These are phyloP conservation scores for Leccinum olivaceopallidum DNA, from an alignment of 768 basidiomycete genomes.

Conservation along the genomic window DNA sequence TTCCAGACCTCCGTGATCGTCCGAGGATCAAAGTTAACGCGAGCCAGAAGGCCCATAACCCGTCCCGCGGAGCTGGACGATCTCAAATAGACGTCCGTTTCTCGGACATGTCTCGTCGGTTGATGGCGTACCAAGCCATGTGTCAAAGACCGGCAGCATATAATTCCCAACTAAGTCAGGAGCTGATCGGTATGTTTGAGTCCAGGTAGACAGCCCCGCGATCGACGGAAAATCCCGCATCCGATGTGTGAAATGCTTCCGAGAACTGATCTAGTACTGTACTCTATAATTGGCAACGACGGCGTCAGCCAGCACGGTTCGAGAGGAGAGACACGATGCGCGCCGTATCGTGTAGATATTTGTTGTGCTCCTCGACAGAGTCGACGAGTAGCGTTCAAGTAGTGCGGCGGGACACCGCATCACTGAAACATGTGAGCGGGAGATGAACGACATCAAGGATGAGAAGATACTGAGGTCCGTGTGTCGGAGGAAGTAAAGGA, in stretches of 20 bases:
- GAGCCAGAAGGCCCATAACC: no score
- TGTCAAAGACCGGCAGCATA: slow-evolving; percentile 80
- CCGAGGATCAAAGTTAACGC: no score
- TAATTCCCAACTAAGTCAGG: slow-evolving; percentile 82
- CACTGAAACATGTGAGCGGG: no score
- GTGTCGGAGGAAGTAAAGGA: no score
- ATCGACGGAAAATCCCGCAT: slow-evolving; percentile 98
- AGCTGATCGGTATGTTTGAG: slow-evolving; percentile 96
- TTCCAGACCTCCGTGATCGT: no score
- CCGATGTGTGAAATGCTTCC: slow-evolving; percentile 88
- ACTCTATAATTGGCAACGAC: slow-evolving; percentile 73
- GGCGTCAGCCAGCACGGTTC: background rate
- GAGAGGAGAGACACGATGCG: background rate
- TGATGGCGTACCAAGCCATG: slow-evolving; percentile 93
- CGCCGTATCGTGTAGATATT: slow-evolving; percentile 90
- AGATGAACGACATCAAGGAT: no score
- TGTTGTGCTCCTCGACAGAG: slow-evolving; percentile 98
- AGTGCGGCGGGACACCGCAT: no score
- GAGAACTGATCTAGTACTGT: slow-evolving; percentile 80
- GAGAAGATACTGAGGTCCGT: no score
- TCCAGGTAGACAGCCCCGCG: slow-evolving; percentile 84
- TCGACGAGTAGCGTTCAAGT: slow-evolving; percentile 86
- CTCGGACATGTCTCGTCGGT: slow-evolving; percentile 87
- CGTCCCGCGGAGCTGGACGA: no score
- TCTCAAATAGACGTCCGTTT: slow-evolving; percentile 59